A percentile compares a stretch with the other conserved stretches of the same genome.
Conservation (phyloP, 192 early-diverging fungal species). For the Pilaira anomala region DNA sequence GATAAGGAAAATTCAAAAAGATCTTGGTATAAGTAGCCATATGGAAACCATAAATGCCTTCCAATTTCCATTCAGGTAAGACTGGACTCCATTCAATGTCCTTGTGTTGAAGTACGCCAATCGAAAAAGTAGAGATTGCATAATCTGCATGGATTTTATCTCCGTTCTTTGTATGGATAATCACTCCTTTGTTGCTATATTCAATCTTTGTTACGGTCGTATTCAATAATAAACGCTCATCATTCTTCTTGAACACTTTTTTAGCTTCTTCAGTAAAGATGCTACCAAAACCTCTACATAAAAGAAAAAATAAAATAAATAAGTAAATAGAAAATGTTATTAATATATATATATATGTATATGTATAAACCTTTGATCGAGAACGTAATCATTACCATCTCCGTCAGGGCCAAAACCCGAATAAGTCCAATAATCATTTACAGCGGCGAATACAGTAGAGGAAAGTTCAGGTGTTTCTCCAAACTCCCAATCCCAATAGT, state of each 20-base stretch:
- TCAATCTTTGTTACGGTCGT: slow-evolving; percentile 27
- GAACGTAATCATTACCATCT: slow-evolving; percentile 28
- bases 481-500: slow-evolving; percentile 32
- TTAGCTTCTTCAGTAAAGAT: slow-evolving; percentile 35
- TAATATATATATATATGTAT: not conserved
- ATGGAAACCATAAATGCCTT: slow-evolving; percentile 38
- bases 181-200: slow-evolving; percentile 26
- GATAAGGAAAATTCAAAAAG: slow-evolving; percentile 34
- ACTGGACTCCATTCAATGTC: slow-evolving; percentile 33
- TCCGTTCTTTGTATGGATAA: slow-evolving; percentile 26
- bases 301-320: not conserved
- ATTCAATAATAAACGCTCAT: slow-evolving; percentile 27
- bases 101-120: slow-evolving; percentile 37
- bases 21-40: slow-evolving; percentile 44
- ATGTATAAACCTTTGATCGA: slow-evolving; percentile 28
- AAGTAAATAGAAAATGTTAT: not conserved
- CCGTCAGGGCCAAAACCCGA: slow-evolving; percentile 26
- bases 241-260: slow-evolving; percentile 23
- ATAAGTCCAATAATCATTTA: slow-evolving; percentile 21
- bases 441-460: slow-evolving; percentile 7
- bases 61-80: slow-evolving; percentile 37
- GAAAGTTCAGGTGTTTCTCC: slow-evolving; percentile 28
- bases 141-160: slow-evolving; percentile 37
- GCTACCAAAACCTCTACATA: slow-evolving; percentile 32
- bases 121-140: slow-evolving; percentile 38